Base-by-base conservation (phyloP, 2,329 filamentous ascomycete genomes). In the Purpureocillium lavendulum region DNA sequence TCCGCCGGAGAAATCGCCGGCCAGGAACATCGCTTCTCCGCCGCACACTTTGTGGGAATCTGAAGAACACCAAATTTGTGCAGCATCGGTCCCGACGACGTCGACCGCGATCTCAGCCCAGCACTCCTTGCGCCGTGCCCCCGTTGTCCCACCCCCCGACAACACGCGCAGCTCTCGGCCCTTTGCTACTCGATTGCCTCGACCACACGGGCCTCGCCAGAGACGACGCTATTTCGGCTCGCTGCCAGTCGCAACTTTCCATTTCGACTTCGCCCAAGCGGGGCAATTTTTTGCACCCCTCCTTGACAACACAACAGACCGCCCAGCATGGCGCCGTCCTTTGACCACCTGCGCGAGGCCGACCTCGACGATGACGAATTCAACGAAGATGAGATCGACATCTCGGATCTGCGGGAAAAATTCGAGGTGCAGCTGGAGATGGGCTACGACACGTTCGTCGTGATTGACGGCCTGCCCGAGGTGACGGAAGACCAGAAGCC, bases 361-460 rank as follows among this genome's bases (percentile, higher is more conserved):
- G 87, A 95, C 63, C 82, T 90, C 64, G 78, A 83, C 57, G 78
- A 82, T 51, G 87, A 92, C 57, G 83, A 89, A 60, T 84, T 84
- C 61, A 89, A 95, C 61, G 84, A 92, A 67, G 84, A 89, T 59
- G 88, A 96, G 62, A 84, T 97, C 65, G 90, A 97, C 63, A 87
- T 94, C 63, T 90, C 87, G 53, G 90, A 98, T 68, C 76, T 98
- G 52, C 79, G 82, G 62, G 89, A 94, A 64, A 87, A 94, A 66
- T 96, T 89, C 62, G 88, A 97, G 67, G 89, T 97, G 47, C 87
- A 90, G 61, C 75, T 97, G 49, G 92, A 98, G 64, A 87, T 94
- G 65, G 92, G 92, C 43, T 84, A 96, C 55, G 92, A 98, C 62
- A 84, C 88, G 48, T 98, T 98, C 58, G 85, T 98, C 49, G 89